Base-by-base conservation (phyloP, 192 early-diverging fungal genomes). In the Jimgerdemannia lactiflua region DNA sequence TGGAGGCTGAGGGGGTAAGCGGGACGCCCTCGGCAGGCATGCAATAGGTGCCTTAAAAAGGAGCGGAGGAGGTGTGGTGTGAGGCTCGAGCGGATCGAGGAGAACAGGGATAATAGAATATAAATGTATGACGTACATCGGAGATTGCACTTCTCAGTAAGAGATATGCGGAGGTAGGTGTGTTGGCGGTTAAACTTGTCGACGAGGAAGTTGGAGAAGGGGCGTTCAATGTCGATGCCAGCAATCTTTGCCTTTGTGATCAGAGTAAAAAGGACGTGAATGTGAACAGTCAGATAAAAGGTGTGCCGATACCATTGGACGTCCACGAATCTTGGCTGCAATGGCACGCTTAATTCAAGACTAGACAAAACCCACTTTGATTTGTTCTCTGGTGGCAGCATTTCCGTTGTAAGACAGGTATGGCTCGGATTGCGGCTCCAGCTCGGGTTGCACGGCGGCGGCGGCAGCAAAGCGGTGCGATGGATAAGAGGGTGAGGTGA, bases 111-210 rank as follows among this genome's bases (percentile, higher is more conserved):
- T 39, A 42, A 43, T 18, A 68, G 41, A 29, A 29, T 11, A 18
- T 42, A 29, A 49, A 41, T 67, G 14, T 44, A 4, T 11, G 70
- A 73, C 82, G 75, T 88, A 89, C 96, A 98, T 75, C 97, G 87
- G 71, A 99, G 85, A 78, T 99, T 99, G 86, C 97, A 99, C 66
- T 90, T 86, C 82, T 99, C 97, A 3, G 96, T 98, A 7, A 99
- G 80, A 0, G 95, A 96, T 42, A 99, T 97, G 14, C 97, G 92
- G 70, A 99, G 86, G 71, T 99, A 99, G 44, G 91, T 95, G 82
- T 99, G 97, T 75, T 91, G 86, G 41, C 97, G 89, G 20, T 89
- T 88, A 88, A 96, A 97, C 64, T 86, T 85, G 78, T 98, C 97
- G 0, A 82, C 80, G 71, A 97, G 70, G 39, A 82, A 79, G 8